Evolutionary conservation across 768 basidiomycete genomes (phyloP).

Genomic region (Psilocybe cyanescens): DNA sequence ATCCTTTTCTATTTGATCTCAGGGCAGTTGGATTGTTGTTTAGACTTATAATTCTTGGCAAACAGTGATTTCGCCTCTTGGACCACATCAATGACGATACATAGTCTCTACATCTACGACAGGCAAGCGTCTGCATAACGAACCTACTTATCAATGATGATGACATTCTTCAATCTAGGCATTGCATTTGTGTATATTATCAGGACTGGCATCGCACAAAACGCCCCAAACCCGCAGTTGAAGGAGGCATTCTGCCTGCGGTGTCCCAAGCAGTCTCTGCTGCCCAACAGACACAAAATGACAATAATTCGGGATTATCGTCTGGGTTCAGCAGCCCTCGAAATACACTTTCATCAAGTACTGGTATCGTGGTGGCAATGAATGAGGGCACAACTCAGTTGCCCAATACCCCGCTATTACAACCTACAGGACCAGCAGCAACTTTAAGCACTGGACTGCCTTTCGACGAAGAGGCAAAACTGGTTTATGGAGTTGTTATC

Average conservation of each 20-base stretch:
- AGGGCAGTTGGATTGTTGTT: no score
- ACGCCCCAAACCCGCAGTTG: constrained; percentile 70
- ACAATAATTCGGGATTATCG: constrained; percentile 33
- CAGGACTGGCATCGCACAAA: constrained; percentile 92
- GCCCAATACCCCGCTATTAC: constrained; percentile 40
- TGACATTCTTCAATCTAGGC: constrained; percentile 46
- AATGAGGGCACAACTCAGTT: constrained; percentile 42
- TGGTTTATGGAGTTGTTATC: constrained; percentile 95
- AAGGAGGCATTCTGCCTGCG: constrained; percentile 76
- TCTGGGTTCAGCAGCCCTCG: constrained; percentile 59
- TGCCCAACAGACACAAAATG: constrained; percentile 34
- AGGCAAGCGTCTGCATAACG: constrained; percentile 51
- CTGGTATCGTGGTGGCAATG: constrained; percentile 72
- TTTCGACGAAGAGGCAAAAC: constrained; percentile 97
- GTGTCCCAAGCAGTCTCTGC: constrained; percentile 71
- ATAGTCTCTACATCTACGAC: constrained; percentile 93
- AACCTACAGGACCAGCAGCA: constrained; percentile 33
- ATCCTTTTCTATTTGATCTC: no score
- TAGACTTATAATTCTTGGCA: no score
- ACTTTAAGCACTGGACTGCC: constrained; percentile 64
- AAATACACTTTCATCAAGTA: constrained; percentile 64
- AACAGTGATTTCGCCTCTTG: neutral
- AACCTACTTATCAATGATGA: neutral
- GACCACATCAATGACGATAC: constrained; percentile 74
- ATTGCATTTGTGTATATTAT: constrained; percentile 93